Conservation (phyloP, 2,329 filamentous ascomycete species). For the Fusarium udum region DNA sequence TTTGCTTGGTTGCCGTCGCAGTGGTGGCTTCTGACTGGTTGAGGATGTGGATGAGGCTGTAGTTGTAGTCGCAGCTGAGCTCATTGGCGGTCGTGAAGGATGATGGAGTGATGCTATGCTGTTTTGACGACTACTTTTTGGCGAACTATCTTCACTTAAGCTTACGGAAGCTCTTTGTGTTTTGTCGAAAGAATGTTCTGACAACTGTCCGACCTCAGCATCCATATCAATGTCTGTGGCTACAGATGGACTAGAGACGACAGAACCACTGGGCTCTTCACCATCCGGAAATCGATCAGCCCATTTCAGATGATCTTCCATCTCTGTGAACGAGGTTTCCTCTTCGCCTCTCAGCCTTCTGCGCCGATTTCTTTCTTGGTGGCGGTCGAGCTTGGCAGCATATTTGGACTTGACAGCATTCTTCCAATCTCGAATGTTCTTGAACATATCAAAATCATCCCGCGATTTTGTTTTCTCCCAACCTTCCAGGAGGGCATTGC, state of each 20-base stretch:
- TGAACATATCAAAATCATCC: constrained; percentile 48
- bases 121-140: constrained; percentile 2
- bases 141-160: not conserved
- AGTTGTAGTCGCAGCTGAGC: not conserved
- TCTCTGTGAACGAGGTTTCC: constrained; percentile 31
- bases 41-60: not conserved
- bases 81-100: not conserved
- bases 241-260: constrained; percentile 1
- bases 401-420: constrained; percentile 44
- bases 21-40: not conserved
- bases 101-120: constrained; percentile 1
- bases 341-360: constrained; percentile 52
- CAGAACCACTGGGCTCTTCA: not conserved
- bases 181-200: constrained; percentile 1
- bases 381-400: constrained; percentile 48
- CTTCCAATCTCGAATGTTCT: constrained; percentile 52
- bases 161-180: not conserved
- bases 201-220: not conserved
- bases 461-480: constrained; percentile 57
- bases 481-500: constrained; percentile 48
- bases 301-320: constrained; percentile 38
- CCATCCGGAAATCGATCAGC: constrained; percentile 19
- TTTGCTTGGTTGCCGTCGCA: constrained; percentile 1
- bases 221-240: constrained; percentile 1
- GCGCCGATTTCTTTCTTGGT: constrained; percentile 56